Percentiles rank a stretch among this genome's conserved stretches.
phyloP scores from a whole-genome alignment of 805 yeast species.

The Starmerella riodocensis region DNA sequence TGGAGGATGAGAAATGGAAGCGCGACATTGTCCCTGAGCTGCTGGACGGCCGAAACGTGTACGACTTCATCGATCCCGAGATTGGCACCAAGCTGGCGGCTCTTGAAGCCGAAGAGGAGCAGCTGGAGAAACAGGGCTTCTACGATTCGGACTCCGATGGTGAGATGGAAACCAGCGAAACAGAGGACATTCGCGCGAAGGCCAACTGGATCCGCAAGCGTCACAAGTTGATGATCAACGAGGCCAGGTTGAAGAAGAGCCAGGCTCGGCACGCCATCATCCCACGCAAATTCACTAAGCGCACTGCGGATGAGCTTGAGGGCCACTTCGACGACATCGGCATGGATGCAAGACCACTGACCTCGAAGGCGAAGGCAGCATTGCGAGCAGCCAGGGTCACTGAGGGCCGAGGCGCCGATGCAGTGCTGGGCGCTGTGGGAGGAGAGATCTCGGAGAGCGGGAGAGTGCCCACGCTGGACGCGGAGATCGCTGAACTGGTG shows the following conservation, averaged over 20 bases:
- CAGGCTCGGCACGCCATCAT: conserved; percentile 84
- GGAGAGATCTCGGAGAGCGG: conserved; percentile 30
- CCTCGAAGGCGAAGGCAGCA: conserved; percentile 33
- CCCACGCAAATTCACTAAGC: conserved; percentile 60
- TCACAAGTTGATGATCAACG: conserved; percentile 85
- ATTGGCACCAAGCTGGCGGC: conserved; percentile 87
- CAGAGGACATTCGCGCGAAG: conserved; percentile 61
- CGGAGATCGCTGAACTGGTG: conserved; percentile 57
- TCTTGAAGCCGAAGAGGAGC: conserved; percentile 93
- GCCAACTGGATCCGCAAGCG: conserved; percentile 93
- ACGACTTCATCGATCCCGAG: conserved; percentile 94
- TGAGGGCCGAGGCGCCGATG: conserved; percentile 59
- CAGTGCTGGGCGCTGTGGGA: conserved; percentile 44
- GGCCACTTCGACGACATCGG: conserved; percentile 81
- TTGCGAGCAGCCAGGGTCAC: conserved; percentile 30
- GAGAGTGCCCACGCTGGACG: conserved; percentile 43
- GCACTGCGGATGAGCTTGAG: conserved; percentile 64
- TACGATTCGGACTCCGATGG: conserved; percentile 57
- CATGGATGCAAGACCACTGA: conserved; percentile 62
- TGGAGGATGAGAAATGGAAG: conserved; percentile 97
- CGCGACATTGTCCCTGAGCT: conserved; percentile 94
- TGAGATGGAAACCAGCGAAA: conserved; percentile 48
- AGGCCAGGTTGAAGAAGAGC: conserved; percentile 74
- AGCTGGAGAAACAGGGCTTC: conserved; percentile 85
- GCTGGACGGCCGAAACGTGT: conserved; percentile 88